phyloP scores from a whole-genome alignment of 164 flowering plant species.

The Liriodendron chinense region DNA sequence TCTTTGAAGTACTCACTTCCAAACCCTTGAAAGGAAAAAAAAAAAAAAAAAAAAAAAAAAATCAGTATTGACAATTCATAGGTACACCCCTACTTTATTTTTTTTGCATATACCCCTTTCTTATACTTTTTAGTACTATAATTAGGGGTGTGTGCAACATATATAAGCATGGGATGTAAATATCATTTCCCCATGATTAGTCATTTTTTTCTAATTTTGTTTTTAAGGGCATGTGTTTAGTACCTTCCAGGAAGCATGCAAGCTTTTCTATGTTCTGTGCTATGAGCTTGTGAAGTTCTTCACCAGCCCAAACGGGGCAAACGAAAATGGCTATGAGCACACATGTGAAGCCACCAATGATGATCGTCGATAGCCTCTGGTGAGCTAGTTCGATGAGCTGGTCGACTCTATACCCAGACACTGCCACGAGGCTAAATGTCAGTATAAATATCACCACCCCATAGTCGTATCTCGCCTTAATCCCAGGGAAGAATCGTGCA shows the following conservation, averaged over 20 bases:
- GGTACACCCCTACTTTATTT: background rate
- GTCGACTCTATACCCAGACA: conserved; percentile 66
- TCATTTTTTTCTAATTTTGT: no score
- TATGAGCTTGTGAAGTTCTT: conserved; percentile 66
- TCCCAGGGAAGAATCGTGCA: conserved; percentile 55
- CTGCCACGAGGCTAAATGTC: conserved; percentile 69
- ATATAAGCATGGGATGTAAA: no score
- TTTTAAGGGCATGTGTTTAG: background rate
- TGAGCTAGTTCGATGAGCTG: conserved; percentile 51
- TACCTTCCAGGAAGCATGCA: conserved; percentile 70
- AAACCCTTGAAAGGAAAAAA: conserved; percentile 38
- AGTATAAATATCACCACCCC: conserved; percentile 71
- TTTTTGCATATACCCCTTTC: no score
- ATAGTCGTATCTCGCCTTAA: conserved; percentile 73
- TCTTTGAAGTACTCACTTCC: conserved; percentile 47
- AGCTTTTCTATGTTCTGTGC: conserved; percentile 65
- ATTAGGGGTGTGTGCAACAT: no score
- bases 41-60: no score
- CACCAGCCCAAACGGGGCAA: conserved; percentile 90
- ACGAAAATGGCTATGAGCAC: conserved; percentile 46
- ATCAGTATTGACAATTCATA: background rate
- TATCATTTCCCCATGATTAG: no score
- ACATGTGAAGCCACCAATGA: conserved; percentile 56
- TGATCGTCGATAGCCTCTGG: conserved; percentile 57
- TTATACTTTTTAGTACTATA: background rate